Evolutionary conservation across 2,329 filamentous ascomycete genomes (phyloP), one percentile per base, ranked within the genome.

Genomic region (Nemania serpens): DNA sequence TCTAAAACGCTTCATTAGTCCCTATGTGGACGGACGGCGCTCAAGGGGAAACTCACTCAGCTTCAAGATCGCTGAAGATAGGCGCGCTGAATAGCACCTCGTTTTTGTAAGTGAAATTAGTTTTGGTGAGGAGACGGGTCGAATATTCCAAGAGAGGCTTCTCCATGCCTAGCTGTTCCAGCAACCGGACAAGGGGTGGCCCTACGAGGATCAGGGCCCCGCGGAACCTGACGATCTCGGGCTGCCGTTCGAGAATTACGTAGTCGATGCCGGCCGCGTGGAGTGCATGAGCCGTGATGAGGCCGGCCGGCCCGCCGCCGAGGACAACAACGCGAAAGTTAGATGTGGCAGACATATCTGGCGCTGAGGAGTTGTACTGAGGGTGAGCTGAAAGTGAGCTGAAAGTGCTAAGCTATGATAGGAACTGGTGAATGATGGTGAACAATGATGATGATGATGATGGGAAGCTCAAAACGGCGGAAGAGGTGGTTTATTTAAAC

Each of bases 101-200:
- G 29, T 56, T 63, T 10, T 15, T 51, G 22, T 53, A 20, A 2
- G 61, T 59, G 34, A 62, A 51, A 18, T 61, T 43, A n/a, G 56
- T 58, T 49, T 66, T 63, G 11, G 41, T 39, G 17, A 25, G 29
- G 20, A 65, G 2, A 29, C 12, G 33, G 10, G 57, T 61, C 10
- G 52, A 49, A 3, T 20, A 5, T 29, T 64, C 22, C 17, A 62
- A n/a, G 20, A 49, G 12, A 7, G 17, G 17, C 11, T 64, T 29
- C 29, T 58, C 59, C 36, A 76, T 49, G 2, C 74, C 74, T 15
- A 76, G 49, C 55, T 76, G 74, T 49, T 75, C 64, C 20, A 75
- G 53, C 12, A 74, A 53, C n/a, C 73, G 70, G 6, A 72, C 25
- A 10, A 68, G 65, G 9, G 69, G 60, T 0, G 73, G 68, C 15